Base-by-base conservation (phyloP, 2,329 filamentous ascomycete genomes). In the Penicillium olsonii region DNA sequence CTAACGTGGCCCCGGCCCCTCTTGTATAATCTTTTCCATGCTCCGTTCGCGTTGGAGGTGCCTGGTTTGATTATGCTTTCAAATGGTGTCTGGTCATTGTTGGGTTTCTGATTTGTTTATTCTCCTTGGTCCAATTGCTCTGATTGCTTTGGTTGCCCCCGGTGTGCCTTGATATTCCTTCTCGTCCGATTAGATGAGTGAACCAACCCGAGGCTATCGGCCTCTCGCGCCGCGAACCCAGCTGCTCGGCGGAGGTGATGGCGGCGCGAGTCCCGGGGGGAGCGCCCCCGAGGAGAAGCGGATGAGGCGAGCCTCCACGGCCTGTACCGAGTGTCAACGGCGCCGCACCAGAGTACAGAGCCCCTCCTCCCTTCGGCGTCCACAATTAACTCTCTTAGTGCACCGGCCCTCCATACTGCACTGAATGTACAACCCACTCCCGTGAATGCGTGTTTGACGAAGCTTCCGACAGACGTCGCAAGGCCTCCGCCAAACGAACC, bases 291-390 rank as follows among this genome's bases (percentile, higher is more conserved):
- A 71, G 17, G 68, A 71, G 18, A 52, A 48, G 39, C 65, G 65
- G 41, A 63, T 65, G 38, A 69, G 65, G 48, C 59, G 69, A 42
- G 69, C 67, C 11, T 71, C 69, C 7, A 68, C 65, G 14, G 69
- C 69, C 26, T 72, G 69, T 52, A 59, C 55, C 27, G 68, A 71
- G 53, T 72, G 69, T 54, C 66, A 72, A 53, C 63, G 57, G 46
- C 62, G 68, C 44, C 66, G 69, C 35, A 71, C 67, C 39, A 71
- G 65, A 67, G 69, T 72, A 68, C 35, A 18, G 44, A 41, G 37
- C n/a, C 29, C 31, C 20, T 43, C 35, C 8, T 17, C 18, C 26
- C 18, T 37, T 12, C 15, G 1, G 22, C n/a, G n/a, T 11, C 24
- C 20, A 4, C 14, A 37, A 43, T 26, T 15, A 33, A 11, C 35